Percentiles rank a stretch among this genome's conserved stretches.
These are phyloP conservation scores for Ceratocystis alfenasii DNA, from an alignment of 2,329 filamentous ascomycete species.

Conservation along the genomic window DNA sequence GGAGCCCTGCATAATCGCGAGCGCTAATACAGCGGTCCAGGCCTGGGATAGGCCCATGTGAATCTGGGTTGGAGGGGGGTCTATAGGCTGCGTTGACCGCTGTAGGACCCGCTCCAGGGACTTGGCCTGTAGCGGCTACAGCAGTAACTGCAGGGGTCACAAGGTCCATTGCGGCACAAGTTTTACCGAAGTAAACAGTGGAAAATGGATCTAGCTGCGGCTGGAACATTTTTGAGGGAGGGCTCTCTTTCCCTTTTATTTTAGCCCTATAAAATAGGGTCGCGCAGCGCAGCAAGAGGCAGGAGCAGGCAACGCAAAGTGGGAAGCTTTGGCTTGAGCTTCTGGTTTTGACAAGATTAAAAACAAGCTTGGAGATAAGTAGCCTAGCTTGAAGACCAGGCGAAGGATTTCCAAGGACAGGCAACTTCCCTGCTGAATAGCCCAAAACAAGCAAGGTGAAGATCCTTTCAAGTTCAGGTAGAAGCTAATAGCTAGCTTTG, in stretches of 20 bases:
- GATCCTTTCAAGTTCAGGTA: slow-evolving; percentile 5
- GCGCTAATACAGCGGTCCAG: neutral
- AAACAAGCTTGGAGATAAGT: neutral
- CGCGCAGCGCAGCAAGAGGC: neutral
- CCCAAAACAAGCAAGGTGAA: slow-evolving; percentile 1
- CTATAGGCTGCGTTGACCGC: neutral
- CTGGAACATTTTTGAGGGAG: slow-evolving; percentile 39
- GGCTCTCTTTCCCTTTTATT: neutral
- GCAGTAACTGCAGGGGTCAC: neutral
- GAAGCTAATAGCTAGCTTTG: neutral
- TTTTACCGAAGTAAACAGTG: slow-evolving; percentile 30
- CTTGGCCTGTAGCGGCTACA: neutral
- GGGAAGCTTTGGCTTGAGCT: slow-evolving; percentile 9
- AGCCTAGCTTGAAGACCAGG: neutral
- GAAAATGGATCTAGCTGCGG: slow-evolving; percentile 40
- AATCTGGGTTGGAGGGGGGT: neutral
- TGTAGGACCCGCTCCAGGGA: neutral
- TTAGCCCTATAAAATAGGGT: no score
- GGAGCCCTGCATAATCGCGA: neutral
- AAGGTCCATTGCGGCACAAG: neutral
- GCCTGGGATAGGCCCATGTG: neutral
- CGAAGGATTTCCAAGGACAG: slow-evolving; percentile 3
- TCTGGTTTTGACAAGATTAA: neutral
- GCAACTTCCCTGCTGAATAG: slow-evolving; percentile 5
- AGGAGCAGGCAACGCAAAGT: neutral